Evolutionary conservation across 2,329 filamentous ascomycete species (phyloP).

Genomic region (Bipolaris gigantea): DNA sequence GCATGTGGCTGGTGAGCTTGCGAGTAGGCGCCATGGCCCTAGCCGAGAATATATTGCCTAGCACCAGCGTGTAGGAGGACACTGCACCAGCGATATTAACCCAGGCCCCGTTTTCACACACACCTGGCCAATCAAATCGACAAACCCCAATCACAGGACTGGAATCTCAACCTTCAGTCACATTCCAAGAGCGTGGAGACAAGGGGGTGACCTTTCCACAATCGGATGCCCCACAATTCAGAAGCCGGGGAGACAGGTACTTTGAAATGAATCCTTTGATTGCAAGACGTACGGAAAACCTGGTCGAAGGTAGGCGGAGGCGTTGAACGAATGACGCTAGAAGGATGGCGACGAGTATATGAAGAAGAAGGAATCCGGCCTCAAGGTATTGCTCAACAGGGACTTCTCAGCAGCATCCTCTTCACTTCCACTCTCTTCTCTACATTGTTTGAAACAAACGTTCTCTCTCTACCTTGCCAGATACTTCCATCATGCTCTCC

Average conservation of each 20-base stretch:
- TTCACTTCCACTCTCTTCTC: neutral
- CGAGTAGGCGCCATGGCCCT: neutral
- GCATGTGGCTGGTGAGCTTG: constrained; percentile 4
- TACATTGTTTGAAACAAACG: neutral
- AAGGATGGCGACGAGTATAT: constrained; percentile 7
- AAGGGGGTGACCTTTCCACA: neutral
- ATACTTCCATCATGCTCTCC: constrained; percentile 15
- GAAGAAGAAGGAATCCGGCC: constrained; percentile 6
- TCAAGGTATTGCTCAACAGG: constrained; percentile 8
- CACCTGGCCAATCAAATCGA: constrained; percentile 8
- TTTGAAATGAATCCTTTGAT: constrained; percentile 14
- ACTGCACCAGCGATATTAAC: constrained; percentile 11
- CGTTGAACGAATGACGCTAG: constrained; percentile 1
- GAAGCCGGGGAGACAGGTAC: constrained; percentile 7
- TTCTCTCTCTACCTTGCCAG: neutral
- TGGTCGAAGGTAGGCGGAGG: constrained; percentile 3
- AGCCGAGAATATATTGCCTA: constrained; percentile 13
- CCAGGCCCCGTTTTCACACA: neutral
- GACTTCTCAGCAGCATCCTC: constrained; percentile 6
- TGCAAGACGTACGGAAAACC: constrained; percentile 3
- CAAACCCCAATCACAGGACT: constrained; percentile 11
- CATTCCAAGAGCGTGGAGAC: constrained; percentile 5
- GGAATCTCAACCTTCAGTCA: neutral
- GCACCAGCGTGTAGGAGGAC: constrained; percentile 3
- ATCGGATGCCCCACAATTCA: constrained; percentile 3